Base-by-base conservation (phyloP, 2,329 filamentous ascomycete genomes). In the Ceratocystis eucalypticola region DNA sequence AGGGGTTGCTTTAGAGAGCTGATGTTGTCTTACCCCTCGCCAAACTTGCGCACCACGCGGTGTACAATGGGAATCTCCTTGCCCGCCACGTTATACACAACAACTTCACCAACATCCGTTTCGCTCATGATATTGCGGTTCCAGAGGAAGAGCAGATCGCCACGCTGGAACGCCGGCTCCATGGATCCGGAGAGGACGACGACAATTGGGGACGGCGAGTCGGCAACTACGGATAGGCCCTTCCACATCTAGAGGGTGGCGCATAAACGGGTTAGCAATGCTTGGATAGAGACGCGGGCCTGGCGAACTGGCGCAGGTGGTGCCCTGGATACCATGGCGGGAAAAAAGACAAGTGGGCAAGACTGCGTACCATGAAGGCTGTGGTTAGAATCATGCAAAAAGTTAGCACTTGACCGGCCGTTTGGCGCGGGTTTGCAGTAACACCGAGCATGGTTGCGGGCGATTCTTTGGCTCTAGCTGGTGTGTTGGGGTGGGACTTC, bases 21-120 rank as follows among this genome's bases (percentile, higher is more conserved):
- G 7, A 62, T n/a, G 57, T 62, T 25, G 17, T 75, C 80, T 67
- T 73, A 83, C 79, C 84, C 84, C 37, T 72, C 72, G 25, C 85
- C 84, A 74, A 86, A 87, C 74, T 85, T 86, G 77, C 92, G 84
- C 65, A 97, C 88, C 8, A 97, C 83, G 63, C 94, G 82, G 78
- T 99, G 94, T 70, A 99, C 94, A 76, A 99, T 99, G 37, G 94
- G 94, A 70, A 99, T 97, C 70, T 96, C 89, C 80, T 97, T 99
- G 67, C 88, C 91, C 74, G 85, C 84, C 65, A 96, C 88, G 74
- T 96, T 96, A 77, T 85, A 85, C 8, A 85, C 82, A 7, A 85
- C 82, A n/a, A 85, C 74, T 70, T 82, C 80, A 68, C 80, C 80
- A 17, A 84, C 80, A 55, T 78, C 78, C 1, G 81, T 83, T 69